Conservation (phyloP, 2,329 filamentous ascomycete genomes). For the Colletotrichum graminicola region DNA sequence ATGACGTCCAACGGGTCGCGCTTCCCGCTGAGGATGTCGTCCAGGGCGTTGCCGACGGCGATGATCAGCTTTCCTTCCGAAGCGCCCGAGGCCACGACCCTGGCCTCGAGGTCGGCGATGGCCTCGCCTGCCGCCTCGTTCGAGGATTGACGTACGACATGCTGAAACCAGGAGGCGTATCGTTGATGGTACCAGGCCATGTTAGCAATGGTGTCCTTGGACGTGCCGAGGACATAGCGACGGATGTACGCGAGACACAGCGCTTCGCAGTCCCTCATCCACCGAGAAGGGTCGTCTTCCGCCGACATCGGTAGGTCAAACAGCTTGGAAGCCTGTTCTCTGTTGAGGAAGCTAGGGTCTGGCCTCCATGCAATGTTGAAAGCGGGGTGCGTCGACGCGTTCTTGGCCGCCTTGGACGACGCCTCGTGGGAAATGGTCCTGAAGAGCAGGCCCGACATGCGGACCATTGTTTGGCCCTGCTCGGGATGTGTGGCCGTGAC, state of each 20-base stretch:
- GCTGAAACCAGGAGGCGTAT: conserved; percentile 42
- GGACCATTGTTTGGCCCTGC: conserved; percentile 39
- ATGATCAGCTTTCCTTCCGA: conserved; percentile 44
- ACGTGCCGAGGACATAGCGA: neutral
- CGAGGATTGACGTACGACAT: conserved; percentile 15
- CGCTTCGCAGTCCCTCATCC: conserved; percentile 43
- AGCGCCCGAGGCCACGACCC: conserved; percentile 30
- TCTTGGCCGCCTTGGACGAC: conserved; percentile 7
- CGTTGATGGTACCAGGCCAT: conserved; percentile 37
- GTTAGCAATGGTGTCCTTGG: conserved; percentile 9
- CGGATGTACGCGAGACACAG: conserved; percentile 38
- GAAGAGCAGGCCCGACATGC: conserved; percentile 43
- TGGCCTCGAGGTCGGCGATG: conserved; percentile 36
- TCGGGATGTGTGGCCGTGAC: conserved; percentile 39
- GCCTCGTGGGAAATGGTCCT: conserved; percentile 32
- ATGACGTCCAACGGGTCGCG: conserved; percentile 48
- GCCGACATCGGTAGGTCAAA: conserved; percentile 39
- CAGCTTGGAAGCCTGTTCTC: conserved; percentile 34
- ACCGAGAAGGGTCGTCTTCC: conserved; percentile 40
- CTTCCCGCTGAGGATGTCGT: conserved; percentile 45
- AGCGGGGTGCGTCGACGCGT: conserved; percentile 31
- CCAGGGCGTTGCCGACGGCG: conserved; percentile 44
- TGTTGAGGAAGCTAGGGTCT: conserved; percentile 42
- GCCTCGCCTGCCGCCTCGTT: neutral
- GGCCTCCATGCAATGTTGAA: conserved; percentile 44